Evolutionary conservation across 2,329 filamentous ascomycete genomes (phyloP).

Genomic region (Botryosphaeria dothidea): DNA sequence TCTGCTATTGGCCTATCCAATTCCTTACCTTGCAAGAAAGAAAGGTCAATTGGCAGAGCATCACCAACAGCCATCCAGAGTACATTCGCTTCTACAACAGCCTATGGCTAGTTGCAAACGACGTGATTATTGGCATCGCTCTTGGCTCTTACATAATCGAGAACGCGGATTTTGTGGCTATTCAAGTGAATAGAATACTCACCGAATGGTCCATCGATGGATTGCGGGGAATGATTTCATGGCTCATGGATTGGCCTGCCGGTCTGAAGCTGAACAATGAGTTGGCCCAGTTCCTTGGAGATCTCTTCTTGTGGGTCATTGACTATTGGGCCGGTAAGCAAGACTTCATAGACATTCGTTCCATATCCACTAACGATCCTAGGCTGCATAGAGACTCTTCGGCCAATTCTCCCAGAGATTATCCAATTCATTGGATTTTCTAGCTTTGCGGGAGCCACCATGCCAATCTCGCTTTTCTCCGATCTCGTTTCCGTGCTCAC

Average conservation of each 20-base stretch:
- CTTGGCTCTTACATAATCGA: conserved; percentile 96
- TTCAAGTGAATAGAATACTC: conserved; percentile 74
- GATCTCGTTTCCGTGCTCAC: conserved; percentile 90
- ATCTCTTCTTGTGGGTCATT: conserved; percentile 97
- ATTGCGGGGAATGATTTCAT: conserved; percentile 83
- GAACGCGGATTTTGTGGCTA: conserved; percentile 81
- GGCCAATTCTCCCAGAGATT: conserved; percentile 78
- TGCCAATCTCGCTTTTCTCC: conserved; percentile 94
- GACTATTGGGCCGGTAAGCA: conserved; percentile 87
- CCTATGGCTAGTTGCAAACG: conserved; percentile 96
- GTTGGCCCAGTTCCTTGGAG: conserved; percentile 88
- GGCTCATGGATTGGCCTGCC: conserved; percentile 95
- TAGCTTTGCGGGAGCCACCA: conserved; percentile 91
- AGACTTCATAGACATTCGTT: conserved; percentile 20
- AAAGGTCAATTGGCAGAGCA: conserved; percentile 91
- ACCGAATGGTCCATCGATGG: conserved; percentile 84
- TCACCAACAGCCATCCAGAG: conserved; percentile 92
- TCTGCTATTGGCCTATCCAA: conserved; percentile 98
- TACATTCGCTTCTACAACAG: conserved; percentile 99
- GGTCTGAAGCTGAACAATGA: conserved; percentile 95
- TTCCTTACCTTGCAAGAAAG: conserved; percentile 87
- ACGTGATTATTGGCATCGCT: conserved; percentile 97
- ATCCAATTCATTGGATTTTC: conserved; percentile 94
- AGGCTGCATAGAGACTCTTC: conserved; percentile 75
- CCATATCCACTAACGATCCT: conserved; percentile 26